Conservation (phyloP, 768 basidiomycete genomes). For the Jaapia argillacea region DNA sequence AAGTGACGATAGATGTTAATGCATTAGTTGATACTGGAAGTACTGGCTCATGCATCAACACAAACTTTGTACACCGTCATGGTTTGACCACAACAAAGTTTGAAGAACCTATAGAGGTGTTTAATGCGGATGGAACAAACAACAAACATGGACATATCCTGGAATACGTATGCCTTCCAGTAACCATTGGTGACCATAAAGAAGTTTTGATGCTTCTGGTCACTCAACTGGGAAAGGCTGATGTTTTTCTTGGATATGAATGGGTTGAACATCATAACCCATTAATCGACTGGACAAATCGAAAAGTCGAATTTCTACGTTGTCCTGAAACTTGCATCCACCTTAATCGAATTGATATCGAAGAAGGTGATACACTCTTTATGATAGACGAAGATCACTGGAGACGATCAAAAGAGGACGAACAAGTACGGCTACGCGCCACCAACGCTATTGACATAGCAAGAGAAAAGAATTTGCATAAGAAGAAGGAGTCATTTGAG, state of each 20-base stretch:
- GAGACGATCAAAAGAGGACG: neutral
- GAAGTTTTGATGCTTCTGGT: constrained; percentile 6
- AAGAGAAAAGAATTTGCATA: neutral
- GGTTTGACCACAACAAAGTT: neutral
- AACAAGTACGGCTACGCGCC: neutral
- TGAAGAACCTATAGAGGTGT: constrained; percentile 4
- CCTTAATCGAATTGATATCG: neutral
- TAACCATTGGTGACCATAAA: constrained; percentile 5
- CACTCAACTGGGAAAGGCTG: constrained; percentile 6
- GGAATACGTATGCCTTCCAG: constrained; percentile 1
- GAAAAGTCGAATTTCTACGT: constrained; percentile 1
- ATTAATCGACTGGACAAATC: constrained; percentile 9
- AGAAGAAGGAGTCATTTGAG: neutral
- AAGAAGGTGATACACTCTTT: neutral
- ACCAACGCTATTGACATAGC: neutral
- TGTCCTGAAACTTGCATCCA: constrained; percentile 1
- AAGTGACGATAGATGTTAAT: constrained; percentile 1
- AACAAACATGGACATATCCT: constrained; percentile 8
- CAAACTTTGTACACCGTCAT: constrained; percentile 4
- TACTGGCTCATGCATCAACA: constrained; percentile 13
- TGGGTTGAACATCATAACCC: constrained; percentile 13
- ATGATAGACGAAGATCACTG: neutral
- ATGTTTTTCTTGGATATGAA: constrained; percentile 10
- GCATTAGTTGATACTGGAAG: constrained; percentile 14
- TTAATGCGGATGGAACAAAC: constrained; percentile 8